These are phyloP conservation scores for Raffaelea albimanens DNA, from an alignment of 2,329 filamentous ascomycete species.

Conservation along the genomic window DNA sequence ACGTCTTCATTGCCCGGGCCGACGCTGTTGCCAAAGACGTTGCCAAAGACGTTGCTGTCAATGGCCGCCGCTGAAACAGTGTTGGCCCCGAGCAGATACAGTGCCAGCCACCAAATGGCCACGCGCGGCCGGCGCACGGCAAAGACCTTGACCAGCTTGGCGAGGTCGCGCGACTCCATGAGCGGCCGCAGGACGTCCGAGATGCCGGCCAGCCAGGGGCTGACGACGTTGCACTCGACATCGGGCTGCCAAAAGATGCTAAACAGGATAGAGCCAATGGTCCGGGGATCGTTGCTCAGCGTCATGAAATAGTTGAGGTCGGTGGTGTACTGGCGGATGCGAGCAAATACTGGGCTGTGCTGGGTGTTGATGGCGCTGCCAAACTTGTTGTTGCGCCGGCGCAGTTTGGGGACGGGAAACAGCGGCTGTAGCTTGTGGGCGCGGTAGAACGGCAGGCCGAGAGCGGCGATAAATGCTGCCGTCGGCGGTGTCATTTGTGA, in stretches of 20 bases:
- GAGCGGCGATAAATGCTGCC: not conserved
- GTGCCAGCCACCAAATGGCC: conserved; percentile 20
- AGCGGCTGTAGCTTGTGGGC: not conserved
- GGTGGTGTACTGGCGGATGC: conserved; percentile 3
- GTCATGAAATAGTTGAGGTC: conserved; percentile 20
- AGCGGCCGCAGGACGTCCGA: conserved; percentile 14
- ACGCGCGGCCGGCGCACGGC: conserved; percentile 18
- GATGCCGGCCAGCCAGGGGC: conserved; percentile 19
- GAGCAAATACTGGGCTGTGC: not conserved
- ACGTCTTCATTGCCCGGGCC: not conserved
- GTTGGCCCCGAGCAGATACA: conserved; percentile 16
- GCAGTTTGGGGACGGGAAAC: not conserved
- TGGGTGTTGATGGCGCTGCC: not conserved
- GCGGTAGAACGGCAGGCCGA: not conserved
- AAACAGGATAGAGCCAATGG: conserved; percentile 20
- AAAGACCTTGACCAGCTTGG: conserved; percentile 17
- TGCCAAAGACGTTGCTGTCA: too few species aligned
- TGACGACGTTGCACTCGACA: conserved; percentile 21
- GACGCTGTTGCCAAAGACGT: too few species aligned
- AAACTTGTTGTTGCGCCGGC: not conserved
- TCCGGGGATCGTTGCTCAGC: conserved; percentile 19
- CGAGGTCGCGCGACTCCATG: conserved; percentile 14
- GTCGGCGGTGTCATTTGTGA: not conserved
- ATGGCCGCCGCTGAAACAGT: too few species aligned
- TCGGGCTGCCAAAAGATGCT: conserved; percentile 22